Evolutionary conservation across 139 green algal species (phyloP), one percentile per base, ranked within the genome.

Genomic region (Dunaliella sp.): DNA sequence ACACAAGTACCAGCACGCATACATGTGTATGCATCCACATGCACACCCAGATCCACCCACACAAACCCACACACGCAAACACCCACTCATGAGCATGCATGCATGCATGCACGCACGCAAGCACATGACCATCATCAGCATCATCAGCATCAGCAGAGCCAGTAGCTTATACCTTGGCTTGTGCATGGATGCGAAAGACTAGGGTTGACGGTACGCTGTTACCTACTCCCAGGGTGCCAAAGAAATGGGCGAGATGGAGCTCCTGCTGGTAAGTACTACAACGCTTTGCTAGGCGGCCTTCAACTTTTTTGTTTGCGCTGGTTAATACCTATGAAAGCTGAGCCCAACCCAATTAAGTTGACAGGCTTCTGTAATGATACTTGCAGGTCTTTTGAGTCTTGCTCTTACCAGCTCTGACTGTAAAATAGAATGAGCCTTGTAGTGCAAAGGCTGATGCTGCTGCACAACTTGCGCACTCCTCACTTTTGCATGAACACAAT

Each of bases 171-270:
- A 25, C 3, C 3, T 30, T 16, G 74, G 22, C 3, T 3, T 16
- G 16, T 3, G 76, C 38, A 33, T 37, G 31, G 30, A 81, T 24
- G 31, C 25, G 26, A 16, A 79, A 12, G n/a, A n/a, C n/a, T 48
- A 22, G 2, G 76, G 31, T 22, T 12, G 76, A 31, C 76, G 31
- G 34, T 21, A 36, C 1, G 3, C 24, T 16, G 65, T 2, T 32
- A 38, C 76, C 2, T 16, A 59, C 58, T 35, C 48, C n/a, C 85
- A 93, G 89, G 95, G 93, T 22, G 94, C 95, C 0, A 84, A 90
- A 73, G 86, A 94, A 84, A 97, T 98, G 93, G 89, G 82, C 30
- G 80, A 95, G 84, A 96, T 96, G 92, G 95, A 97, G 90, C 93
- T 96, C 86, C 57, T 96, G 83, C 90, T 98, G 48, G 48, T 65